Base-by-base conservation (phyloP, 345 rosid genomes). In the Sonneratia alba region DNA sequence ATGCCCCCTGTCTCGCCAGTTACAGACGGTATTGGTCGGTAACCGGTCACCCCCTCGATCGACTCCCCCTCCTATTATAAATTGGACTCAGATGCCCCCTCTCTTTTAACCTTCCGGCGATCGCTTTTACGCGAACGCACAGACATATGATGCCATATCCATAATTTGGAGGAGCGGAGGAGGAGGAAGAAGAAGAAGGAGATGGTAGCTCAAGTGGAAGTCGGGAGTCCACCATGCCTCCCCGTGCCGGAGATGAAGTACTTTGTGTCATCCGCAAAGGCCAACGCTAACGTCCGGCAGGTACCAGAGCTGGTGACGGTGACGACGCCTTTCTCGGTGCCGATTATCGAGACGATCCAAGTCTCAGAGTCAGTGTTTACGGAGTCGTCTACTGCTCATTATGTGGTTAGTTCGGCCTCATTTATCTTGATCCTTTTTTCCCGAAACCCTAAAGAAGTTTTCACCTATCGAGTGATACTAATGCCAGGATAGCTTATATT, bases 131-230 rank as follows among this genome's bases (percentile, higher is more conserved):
- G 45, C 45, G 10, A 42, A 4, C 45, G 45, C 10, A 42, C 32
- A 27, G 32, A 27, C 32, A 27, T 27, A 27, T 27, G 32, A 27
- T 1, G 32, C 32, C 32, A 27, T 27, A 27, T 27, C 32, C 32
- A 27, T 27, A 27, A 27, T 27, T 42, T 42, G 45, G 45, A 42
- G 45, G 45, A 42, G 10, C 0, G 7, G 45, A 42, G 32, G 32
- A 27, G 32, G 32, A 27, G 32, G 32, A 42, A 2, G 45, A 5
- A 42, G 59, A 21, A 27, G 74, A 43, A 24, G 75, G 77, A 79
- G 70, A 87, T 89, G 93, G 89, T 80, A 51, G 88, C 89, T 72
- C 93, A 85, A 84, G 82, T 84, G 67, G 89, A 86, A 78, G 73
- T 84, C 68, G 81, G 80, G 79, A 74, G 82, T 68, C 85, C 80